These are phyloP conservation scores for Aspergillus homomorphus DNA, from an alignment of 495 filamentous ascomycete genomes.

Conservation along the genomic window DNA sequence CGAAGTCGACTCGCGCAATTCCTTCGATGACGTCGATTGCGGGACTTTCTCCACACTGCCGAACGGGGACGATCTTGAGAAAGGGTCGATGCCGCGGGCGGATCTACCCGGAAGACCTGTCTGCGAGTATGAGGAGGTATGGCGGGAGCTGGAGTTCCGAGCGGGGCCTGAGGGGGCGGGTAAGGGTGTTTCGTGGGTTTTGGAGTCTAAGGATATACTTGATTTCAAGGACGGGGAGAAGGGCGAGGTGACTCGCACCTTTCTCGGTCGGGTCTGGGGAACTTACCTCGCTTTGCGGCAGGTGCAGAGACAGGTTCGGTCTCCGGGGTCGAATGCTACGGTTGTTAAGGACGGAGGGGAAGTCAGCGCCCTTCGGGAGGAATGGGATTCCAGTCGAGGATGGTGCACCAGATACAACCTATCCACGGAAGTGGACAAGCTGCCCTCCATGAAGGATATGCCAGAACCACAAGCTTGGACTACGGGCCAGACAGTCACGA, in stretches of 20 bases:
- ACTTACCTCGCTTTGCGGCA: slow-evolving; percentile 39
- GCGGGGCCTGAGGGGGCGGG: slow-evolving; percentile 22
- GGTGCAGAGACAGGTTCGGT: slow-evolving; percentile 20
- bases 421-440: slow-evolving; percentile 13
- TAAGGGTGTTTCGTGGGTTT: slow-evolving; percentile 34
- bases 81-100: slow-evolving; percentile 37
- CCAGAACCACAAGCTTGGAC: slow-evolving; percentile 9
- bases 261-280: slow-evolving; percentile 37
- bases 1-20: slow-evolving; percentile 39
- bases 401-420: slow-evolving; percentile 33
- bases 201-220: slow-evolving; percentile 29
- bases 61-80: slow-evolving; percentile 42
- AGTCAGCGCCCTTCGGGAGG: slow-evolving; percentile 39
- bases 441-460: slow-evolving; percentile 30
- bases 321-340: slow-evolving; percentile 11
- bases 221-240: slow-evolving; percentile 20
- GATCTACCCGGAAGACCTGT: slow-evolving; percentile 36
- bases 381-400: slow-evolving; percentile 23
- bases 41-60: slow-evolving; percentile 37
- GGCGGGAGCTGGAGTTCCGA: slow-evolving; percentile 34
- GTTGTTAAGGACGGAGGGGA: slow-evolving; percentile 27
- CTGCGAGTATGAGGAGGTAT: slow-evolving; percentile 39
- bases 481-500: slow-evolving; percentile 21
- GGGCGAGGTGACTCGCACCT: slow-evolving; percentile 30
- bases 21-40: slow-evolving; percentile 37